A percentile compares a stretch with the other conserved stretches of the same genome.
Conservation (phyloP, 768 basidiomycete species). For the Suillus hirtellus region DNA sequence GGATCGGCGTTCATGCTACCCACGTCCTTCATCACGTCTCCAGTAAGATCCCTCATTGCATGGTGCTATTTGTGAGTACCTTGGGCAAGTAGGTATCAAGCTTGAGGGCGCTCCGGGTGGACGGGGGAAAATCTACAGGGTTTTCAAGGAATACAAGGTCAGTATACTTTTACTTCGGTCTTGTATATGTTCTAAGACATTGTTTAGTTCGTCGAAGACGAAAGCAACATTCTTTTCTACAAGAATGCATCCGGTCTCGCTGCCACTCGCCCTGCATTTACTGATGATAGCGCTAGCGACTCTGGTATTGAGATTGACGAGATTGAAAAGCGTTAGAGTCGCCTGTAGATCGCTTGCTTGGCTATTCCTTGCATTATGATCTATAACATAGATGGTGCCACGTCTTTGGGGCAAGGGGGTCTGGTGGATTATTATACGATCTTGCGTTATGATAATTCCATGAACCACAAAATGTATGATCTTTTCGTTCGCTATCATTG, state of each 20-base stretch:
- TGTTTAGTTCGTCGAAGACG: slow-evolving; percentile 85
- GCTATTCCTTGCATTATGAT: too few species aligned
- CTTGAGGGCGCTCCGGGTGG: slow-evolving; percentile 73
- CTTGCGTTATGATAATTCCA: neutral
- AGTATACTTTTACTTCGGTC: neutral
- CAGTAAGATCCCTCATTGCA: slow-evolving; percentile 96
- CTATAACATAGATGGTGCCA: neutral
- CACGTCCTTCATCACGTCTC: slow-evolving; percentile 89
- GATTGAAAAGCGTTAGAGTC: slow-evolving; percentile 22
- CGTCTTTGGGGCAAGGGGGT: neutral
- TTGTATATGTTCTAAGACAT: slow-evolving; percentile 3
- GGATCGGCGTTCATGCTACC: slow-evolving; percentile 82
- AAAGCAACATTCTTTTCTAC: slow-evolving; percentile 88
- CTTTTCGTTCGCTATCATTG: neutral
- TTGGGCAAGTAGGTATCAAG: slow-evolving; percentile 56
- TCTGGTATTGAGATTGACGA: slow-evolving; percentile 63
- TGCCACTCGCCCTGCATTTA: slow-evolving; percentile 61
- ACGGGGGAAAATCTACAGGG: slow-evolving; percentile 78
- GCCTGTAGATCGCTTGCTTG: neutral
- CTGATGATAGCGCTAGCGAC: slow-evolving; percentile 59
- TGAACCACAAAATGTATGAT: neutral
- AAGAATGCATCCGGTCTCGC: slow-evolving; percentile 85
- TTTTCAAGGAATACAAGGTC: slow-evolving; percentile 78
- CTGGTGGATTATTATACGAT: neutral
- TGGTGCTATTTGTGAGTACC: slow-evolving; percentile 75